Conservation (phyloP, 2,329 filamentous ascomycete genomes). For the Aspergillus clavatus region DNA sequence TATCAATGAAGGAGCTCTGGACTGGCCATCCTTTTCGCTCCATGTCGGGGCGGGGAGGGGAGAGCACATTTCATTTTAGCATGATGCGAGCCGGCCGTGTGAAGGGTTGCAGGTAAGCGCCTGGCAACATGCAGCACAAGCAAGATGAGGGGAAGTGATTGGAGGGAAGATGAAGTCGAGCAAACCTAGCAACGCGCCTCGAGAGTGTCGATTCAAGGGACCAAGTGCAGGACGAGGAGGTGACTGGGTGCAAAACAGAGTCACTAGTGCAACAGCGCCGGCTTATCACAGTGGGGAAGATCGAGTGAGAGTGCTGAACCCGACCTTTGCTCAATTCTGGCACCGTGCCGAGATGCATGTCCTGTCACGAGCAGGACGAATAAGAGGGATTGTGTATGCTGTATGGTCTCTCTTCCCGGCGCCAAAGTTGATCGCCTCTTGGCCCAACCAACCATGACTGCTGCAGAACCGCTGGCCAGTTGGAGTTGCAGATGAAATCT, state of each 20-base stretch:
- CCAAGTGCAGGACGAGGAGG: constrained; percentile 3
- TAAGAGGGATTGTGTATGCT: constrained; percentile 14
- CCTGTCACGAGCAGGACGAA: constrained; percentile 17
- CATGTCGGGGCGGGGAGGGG: constrained; percentile 16
- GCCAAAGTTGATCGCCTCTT: constrained; percentile 25
- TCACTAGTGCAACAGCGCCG: constrained; percentile 19
- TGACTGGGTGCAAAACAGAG: constrained; percentile 24
- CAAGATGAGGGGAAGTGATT: constrained; percentile 12
- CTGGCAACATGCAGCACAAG: constrained; percentile 19
- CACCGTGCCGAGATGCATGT: constrained; percentile 15
- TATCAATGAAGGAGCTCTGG: constrained; percentile 26
- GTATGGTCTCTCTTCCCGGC: constrained; percentile 24
- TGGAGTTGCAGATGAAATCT: too few species aligned
- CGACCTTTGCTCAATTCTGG: neutral
- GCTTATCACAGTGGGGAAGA: constrained; percentile 32
- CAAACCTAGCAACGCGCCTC: constrained; percentile 6
- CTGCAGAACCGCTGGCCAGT: constrained; percentile 24
- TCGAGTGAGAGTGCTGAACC: neutral
- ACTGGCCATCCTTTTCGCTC: constrained; percentile 10
- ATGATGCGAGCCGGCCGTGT: constrained; percentile 9
- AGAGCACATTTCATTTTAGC: constrained; percentile 5
- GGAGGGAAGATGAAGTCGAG: constrained; percentile 5
- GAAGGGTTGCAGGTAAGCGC: constrained; percentile 31
- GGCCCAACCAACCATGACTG: constrained; percentile 25
- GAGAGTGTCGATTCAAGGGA: constrained; percentile 2